These are phyloP conservation scores for Rickenella mellea DNA, from an alignment of 768 basidiomycete species.

Conservation along the genomic window DNA sequence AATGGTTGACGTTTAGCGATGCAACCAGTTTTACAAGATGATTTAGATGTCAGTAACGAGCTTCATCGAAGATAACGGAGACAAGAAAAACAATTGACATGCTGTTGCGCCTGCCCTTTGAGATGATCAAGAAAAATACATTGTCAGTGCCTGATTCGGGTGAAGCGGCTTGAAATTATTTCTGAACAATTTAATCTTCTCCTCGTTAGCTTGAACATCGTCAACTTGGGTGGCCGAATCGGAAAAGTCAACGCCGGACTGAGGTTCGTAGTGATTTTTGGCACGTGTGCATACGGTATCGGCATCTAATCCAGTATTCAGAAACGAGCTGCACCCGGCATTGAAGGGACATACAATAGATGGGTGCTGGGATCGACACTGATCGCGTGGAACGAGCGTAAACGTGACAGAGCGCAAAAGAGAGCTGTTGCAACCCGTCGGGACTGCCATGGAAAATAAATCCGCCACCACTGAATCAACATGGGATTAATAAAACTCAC, in stretches of 20 bases:
- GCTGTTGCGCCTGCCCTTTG: too few relatives aligned
- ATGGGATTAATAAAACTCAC: slow-evolving; percentile 25
- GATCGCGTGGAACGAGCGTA: slow-evolving; percentile 75
- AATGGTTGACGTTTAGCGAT: too few relatives aligned
- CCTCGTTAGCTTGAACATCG: slow-evolving; percentile 30
- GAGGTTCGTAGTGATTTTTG: slow-evolving; percentile 72
- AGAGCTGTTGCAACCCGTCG: slow-evolving; percentile 58
- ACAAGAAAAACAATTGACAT: too few relatives aligned
- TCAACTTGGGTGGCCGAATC: slow-evolving; percentile 42
- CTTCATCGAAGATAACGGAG: too few relatives aligned
- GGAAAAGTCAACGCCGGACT: slow-evolving; percentile 43
- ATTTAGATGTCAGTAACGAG: too few relatives aligned
- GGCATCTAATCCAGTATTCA: slow-evolving; percentile 38
- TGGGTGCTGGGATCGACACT: slow-evolving; percentile 75
- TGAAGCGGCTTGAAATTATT: slow-evolving; percentile 50
- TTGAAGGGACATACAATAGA: slow-evolving; percentile 52
- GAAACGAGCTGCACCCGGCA: not conserved
- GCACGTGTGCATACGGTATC: slow-evolving; percentile 71
- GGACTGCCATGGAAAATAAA: slow-evolving; percentile 31
- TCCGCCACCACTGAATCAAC: too few relatives aligned
- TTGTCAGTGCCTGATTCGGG: slow-evolving; percentile 34
- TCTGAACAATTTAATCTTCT: slow-evolving; percentile 38
- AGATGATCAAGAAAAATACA: slow-evolving; percentile 56
- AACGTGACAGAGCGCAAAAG: slow-evolving; percentile 73
- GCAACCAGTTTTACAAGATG: too few relatives aligned